Evolutionary conservation across 163 green algal species (phyloP), one percentile per base, ranked within the genome.

Genomic region (Coccomyxa subellipsoidea): DNA sequence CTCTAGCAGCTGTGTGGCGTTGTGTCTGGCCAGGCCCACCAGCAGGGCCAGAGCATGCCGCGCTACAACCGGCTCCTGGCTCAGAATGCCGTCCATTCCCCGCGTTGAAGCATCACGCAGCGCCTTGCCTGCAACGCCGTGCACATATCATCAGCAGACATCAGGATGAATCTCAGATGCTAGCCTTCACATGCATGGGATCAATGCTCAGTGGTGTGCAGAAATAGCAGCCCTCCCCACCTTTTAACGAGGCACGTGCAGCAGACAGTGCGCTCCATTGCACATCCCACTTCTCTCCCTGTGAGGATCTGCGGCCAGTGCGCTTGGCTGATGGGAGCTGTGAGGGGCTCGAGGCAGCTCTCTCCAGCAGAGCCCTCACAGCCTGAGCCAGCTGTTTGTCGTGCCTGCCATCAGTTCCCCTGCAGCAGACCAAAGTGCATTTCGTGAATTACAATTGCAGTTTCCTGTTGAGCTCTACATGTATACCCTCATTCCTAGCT

Each of bases 11-110:
- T 73, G 66, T 23, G 66, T 4, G 66, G 7, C 66, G 27, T n/a
- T 36, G 66, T 73, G 37, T 81, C 70, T 1, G 91, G 91, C 36
- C 90, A 87, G 27, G 91, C 79, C 9, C 84, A 73, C 84, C 31
- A 88, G 91, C 73, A 96, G 80, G 0, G 92, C 93, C 70, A 97
- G 81, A 21, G 93, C 91, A 83, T 97, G 93, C 15, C 93, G 83
- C 21, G 91, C 92, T 34, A 90, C 92, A 53, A 92, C 73, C 0
- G 90, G 78, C 78, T 97, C 93, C 38, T 81, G 80, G 59, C 85
- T 92, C 47, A 87, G 80, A 15, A 84, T 84, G 38, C 80, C 83
- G 21, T n/a, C 77, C 79, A 80, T 82, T 54, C 73, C 37, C 29
- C 39, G 81, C 38, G 75, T 71, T 8, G 73, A 73, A 35, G 75